phyloP scores from a whole-genome alignment of 495 filamentous ascomycete species.

The Daldinia bambusicola region DNA sequence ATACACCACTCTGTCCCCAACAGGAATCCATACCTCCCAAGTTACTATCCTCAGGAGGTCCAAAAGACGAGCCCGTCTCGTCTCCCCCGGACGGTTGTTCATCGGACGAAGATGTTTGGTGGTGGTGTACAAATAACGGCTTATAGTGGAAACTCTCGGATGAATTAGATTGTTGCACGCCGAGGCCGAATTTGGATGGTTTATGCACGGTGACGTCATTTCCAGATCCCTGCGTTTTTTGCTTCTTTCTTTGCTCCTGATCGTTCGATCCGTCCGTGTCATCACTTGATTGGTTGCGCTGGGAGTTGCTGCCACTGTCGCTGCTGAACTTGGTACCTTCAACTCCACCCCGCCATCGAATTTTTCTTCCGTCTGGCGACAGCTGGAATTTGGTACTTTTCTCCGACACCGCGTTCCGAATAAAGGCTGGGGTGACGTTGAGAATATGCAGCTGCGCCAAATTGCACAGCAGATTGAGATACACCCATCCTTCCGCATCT shows the following conservation, averaged over 20 bases:
- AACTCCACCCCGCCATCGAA: conserved; percentile 76
- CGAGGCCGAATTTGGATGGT: conserved; percentile 51
- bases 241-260: conserved; percentile 51
- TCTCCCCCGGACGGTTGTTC: conserved; percentile 56
- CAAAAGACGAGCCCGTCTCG: conserved; percentile 50
- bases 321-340: conserved; percentile 69
- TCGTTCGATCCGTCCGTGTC: conserved; percentile 55
- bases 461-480: conserved; percentile 81
- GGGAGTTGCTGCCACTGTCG: conserved; percentile 60
- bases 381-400: conserved; percentile 76
- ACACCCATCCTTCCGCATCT: conserved; percentile 75
- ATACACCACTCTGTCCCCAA: conserved; percentile 56
- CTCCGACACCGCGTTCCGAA: conserved; percentile 71
- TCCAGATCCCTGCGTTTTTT: conserved; percentile 50
- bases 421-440: conserved; percentile 77
- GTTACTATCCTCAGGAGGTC: conserved; percentile 53
- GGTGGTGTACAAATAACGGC: conserved; percentile 66
- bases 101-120: conserved; percentile 50
- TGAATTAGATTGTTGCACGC: conserved; percentile 49
- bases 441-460: conserved; percentile 83
- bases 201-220: conserved; percentile 47
- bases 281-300: conserved; percentile 53
- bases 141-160: conserved; percentile 69
- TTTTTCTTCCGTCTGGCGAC: conserved; percentile 75
- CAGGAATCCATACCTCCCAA: conserved; percentile 51